Percentiles rank a stretch among this genome's conserved stretches.
phyloP scores from a whole-genome alignment of 2,329 filamentous ascomycete genomes.

The Septoria linicola region DNA sequence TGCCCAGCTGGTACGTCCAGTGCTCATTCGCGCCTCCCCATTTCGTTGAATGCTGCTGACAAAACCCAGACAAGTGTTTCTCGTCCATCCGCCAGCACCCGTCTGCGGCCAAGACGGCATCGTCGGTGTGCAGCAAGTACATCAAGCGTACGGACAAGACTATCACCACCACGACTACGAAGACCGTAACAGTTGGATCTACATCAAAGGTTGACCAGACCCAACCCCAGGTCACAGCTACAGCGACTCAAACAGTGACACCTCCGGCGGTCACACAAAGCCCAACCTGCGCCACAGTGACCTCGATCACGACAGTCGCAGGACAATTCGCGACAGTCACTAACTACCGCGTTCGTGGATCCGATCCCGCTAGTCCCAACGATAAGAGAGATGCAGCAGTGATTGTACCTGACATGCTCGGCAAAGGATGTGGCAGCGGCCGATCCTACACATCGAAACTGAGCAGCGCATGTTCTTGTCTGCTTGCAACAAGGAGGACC shows the following conservation, averaged over 20 bases:
- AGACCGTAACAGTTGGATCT: not conserved
- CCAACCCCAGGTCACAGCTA: not conserved
- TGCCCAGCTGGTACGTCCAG: conserved; percentile 4
- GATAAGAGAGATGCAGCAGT: not conserved
- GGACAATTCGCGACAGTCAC: not conserved
- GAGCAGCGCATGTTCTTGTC: conserved; percentile 14
- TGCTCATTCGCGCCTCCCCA: no score
- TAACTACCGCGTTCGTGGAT: not conserved
- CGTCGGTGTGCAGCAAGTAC: conserved; percentile 13
- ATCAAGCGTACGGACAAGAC: conserved; percentile 11
- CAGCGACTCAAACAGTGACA: not conserved
- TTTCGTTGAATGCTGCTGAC: not conserved
- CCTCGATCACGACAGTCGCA: not conserved
- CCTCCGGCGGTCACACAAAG: not conserved
- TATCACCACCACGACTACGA: conserved; percentile 1
- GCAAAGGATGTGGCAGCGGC: conserved; percentile 4
- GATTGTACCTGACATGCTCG: conserved; percentile 3
- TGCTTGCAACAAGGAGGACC: conserved; percentile 1
- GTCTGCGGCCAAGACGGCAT: conserved; percentile 1
- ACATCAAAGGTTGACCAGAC: not conserved
- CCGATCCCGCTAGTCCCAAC: not conserved
- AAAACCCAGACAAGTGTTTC: conserved; percentile 12
- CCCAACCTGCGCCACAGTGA: not conserved
- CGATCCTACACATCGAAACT: conserved; percentile 5
- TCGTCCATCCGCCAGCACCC: not conserved